Conservation (phyloP, 1,284 basidiomycete genomes). For the Xanthoconium separans region DNA sequence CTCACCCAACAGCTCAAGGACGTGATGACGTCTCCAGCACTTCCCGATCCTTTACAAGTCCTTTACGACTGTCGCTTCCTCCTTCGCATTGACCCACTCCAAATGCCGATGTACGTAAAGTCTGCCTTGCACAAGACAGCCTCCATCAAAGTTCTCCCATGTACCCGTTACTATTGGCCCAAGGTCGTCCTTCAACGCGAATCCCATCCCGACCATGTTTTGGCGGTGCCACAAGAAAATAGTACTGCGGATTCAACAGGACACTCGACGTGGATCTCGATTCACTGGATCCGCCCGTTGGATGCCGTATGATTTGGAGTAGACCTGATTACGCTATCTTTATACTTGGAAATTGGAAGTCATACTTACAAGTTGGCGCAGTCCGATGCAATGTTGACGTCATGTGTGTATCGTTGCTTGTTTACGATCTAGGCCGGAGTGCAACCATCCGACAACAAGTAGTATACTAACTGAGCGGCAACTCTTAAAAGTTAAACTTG, state of each 20-base stretch:
- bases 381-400: no score
- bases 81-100: conserved; percentile 43
- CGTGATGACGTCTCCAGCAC: background rate
- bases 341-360: no score
- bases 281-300: conserved; percentile 47
- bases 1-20: conserved; percentile 35
- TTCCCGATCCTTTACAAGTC: conserved; percentile 33
- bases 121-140: conserved; percentile 11
- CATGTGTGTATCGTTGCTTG: no score
- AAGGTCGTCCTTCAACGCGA: conserved; percentile 37
- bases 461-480: background rate
- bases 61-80: conserved; percentile 63
- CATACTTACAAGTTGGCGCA: no score
- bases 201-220: conserved; percentile 20
- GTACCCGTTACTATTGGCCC: conserved; percentile 49
- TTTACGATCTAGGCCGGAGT: no score
- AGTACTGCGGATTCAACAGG: conserved; percentile 6
- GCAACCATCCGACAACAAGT: no score
- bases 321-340: background rate
- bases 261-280: conserved; percentile 44
- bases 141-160: conserved; percentile 37
- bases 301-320: conserved; percentile 34
- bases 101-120: conserved; percentile 36
- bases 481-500: conserved; percentile 64
- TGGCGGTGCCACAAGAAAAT: conserved; percentile 18